Evolutionary conservation across 176 grass and related monocot species (phyloP).

Genomic region (Puya raimondii): DNA sequence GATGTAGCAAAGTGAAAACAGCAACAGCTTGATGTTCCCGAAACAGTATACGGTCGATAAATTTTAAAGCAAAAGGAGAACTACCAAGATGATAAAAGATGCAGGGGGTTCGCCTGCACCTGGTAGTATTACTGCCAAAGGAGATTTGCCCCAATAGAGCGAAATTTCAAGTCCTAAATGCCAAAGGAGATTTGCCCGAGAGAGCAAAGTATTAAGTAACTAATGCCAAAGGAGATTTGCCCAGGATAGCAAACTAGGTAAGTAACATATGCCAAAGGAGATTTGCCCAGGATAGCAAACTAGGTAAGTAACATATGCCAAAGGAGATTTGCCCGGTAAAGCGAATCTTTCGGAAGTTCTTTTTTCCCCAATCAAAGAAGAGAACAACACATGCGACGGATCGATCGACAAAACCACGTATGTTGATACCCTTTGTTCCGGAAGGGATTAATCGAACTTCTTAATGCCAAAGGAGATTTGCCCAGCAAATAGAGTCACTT

Average conservation of each 20-base stretch:
- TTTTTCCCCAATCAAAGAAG: not conserved
- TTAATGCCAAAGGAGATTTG: slow-evolving; percentile 32
- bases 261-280: slow-evolving; percentile 46
- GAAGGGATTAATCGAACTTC: slow-evolving; percentile 7
- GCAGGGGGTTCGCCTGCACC: slow-evolving; percentile 15
- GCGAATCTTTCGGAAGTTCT: not conserved
- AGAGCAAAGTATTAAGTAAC: slow-evolving; percentile 24
- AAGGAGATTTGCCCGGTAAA: slow-evolving; percentile 61
- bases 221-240: slow-evolving; percentile 77
- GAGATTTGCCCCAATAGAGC: slow-evolving; percentile 33
- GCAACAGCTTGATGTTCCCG: not conserved
- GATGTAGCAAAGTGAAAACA: slow-evolving; percentile 14
- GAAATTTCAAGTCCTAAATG: slow-evolving; percentile 24
- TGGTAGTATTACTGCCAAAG: slow-evolving; percentile 30
- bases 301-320: slow-evolving; percentile 23
- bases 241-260: slow-evolving; percentile 18
- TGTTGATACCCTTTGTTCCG: not conserved
- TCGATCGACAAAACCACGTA: not conserved
- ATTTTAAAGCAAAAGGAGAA: slow-evolving; percentile 30
- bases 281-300: slow-evolving; percentile 39
- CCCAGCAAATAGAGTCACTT: slow-evolving; percentile 18
- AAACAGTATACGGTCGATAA: slow-evolving; percentile 11
- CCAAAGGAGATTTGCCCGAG: slow-evolving; percentile 69
- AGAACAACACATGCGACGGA: not conserved
- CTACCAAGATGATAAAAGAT: slow-evolving; percentile 21